Evolutionary conservation across 1,284 basidiomycete genomes (phyloP).

Genomic region (Porodaedalea pini): DNA sequence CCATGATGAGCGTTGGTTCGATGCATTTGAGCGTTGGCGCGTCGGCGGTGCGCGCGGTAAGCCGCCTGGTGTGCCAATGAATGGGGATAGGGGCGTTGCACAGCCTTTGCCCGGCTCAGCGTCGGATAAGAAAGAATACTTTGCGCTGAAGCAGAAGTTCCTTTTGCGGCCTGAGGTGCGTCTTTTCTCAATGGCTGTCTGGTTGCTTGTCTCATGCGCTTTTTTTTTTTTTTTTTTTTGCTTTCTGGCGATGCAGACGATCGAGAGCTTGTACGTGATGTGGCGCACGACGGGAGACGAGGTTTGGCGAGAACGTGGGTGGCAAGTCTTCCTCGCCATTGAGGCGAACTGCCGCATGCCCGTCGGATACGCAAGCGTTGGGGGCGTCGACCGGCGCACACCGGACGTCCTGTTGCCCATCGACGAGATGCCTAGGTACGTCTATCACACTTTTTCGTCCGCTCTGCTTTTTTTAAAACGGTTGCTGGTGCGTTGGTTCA

Average conservation of each 20-base stretch:
- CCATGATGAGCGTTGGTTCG: constrained; percentile 43
- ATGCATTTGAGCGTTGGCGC: constrained; percentile 51
- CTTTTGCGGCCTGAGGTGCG: constrained; percentile 64
- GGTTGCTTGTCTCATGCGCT: neutral
- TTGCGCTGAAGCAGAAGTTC: constrained; percentile 41
- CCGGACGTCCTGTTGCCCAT: constrained; percentile 29
- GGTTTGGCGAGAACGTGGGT: constrained; percentile 73
- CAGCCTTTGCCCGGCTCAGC: constrained; percentile 8
- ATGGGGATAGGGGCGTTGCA: constrained; percentile 31
- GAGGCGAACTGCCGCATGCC: constrained; percentile 51
- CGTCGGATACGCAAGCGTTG: constrained; percentile 57
- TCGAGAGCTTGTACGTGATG: constrained; percentile 67
- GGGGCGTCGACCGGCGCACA: constrained; percentile 41
- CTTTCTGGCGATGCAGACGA: constrained; percentile 42
- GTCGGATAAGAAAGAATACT: constrained; percentile 36
- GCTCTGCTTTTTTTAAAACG: neutral
- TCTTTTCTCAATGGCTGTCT: neutral
- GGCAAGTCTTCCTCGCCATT: constrained; percentile 71
- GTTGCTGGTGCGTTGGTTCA: neutral
- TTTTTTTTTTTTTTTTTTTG: neutral
- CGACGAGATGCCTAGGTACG: constrained; percentile 71
- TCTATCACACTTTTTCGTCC: neutral
- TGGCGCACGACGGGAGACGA: constrained; percentile 69
- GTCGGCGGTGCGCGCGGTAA: constrained; percentile 37
- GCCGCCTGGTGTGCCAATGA: constrained; percentile 48